Percentiles rank a stretch among this genome's conserved stretches.
phyloP scores from a whole-genome alignment of 345 rosid genomes.

The Arabidopsis arenosa region DNA sequence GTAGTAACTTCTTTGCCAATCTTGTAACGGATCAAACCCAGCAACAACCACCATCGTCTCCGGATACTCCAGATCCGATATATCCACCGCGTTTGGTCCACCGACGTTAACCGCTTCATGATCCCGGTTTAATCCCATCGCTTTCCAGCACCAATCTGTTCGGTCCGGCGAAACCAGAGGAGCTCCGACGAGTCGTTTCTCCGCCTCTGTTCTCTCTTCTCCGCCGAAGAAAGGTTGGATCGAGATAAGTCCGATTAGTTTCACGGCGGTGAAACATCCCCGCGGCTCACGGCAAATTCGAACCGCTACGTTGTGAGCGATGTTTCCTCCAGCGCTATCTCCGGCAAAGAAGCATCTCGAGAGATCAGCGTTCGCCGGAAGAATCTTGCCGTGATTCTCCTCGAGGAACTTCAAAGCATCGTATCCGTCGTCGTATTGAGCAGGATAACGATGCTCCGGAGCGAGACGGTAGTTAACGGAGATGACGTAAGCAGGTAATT shows the following conservation, averaged over 20 bases:
- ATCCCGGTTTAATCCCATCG: conserved; percentile 60
- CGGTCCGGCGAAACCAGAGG: conserved; percentile 53
- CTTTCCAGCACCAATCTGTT: conserved; percentile 67
- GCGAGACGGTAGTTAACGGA: conserved; percentile 81
- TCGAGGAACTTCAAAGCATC: conserved; percentile 65
- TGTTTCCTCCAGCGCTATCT: conserved; percentile 84
- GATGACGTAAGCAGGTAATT: conserved; percentile 59
- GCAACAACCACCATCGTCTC: conserved; percentile 54
- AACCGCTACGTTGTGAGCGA: conserved; percentile 77
- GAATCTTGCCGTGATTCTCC: conserved; percentile 36
- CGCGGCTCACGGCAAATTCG: conserved; percentile 30
- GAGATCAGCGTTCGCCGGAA: conserved; percentile 64
- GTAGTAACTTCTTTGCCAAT: conserved; percentile 77
- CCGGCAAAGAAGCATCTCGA: conserved; percentile 69
- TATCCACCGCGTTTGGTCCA: conserved; percentile 50
- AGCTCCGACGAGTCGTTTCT: conserved; percentile 45
- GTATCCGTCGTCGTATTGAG: conserved; percentile 78
- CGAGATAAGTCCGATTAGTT: conserved; percentile 55
- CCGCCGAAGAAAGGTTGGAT: conserved; percentile 91
- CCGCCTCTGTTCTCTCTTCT: conserved; percentile 74
- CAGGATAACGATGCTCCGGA: conserved; percentile 78
- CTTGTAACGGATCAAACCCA: conserved; percentile 78
- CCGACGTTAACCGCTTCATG: conserved; percentile 51
- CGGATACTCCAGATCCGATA: conserved; percentile 60
- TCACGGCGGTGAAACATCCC: conserved; percentile 34